A percentile compares a stretch with the other conserved stretches of the same genome.
These are phyloP conservation scores for Erodium moschatum DNA, from an alignment of 441 rosid species.

Conservation along the genomic window DNA sequence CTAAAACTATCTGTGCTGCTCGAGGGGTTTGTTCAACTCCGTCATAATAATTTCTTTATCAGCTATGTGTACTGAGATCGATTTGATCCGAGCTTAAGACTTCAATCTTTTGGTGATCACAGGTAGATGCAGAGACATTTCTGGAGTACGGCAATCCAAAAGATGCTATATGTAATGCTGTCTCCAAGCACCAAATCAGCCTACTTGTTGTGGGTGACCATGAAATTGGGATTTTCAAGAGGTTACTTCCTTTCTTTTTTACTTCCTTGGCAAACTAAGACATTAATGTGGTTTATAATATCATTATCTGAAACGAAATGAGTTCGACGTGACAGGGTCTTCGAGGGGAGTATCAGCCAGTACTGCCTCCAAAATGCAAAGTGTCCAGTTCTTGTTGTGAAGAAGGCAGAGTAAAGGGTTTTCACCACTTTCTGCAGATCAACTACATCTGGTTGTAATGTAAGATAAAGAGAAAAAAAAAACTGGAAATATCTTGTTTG, in stretches of 20 bases:
- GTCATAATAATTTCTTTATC: too few relatives aligned
- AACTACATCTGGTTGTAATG: neutral
- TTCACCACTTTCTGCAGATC: neutral
- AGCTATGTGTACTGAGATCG: neutral
- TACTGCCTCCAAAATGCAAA: conserved; percentile 29
- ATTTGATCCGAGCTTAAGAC: too few relatives aligned
- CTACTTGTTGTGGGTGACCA: conserved; percentile 26
- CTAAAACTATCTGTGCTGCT: conserved; percentile 32
- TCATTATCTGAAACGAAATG: neutral
- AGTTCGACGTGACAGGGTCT: conserved; percentile 18
- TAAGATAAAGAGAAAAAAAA: neutral
- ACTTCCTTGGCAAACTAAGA: too few relatives aligned
- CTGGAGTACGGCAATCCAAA: conserved; percentile 31
- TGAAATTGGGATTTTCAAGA: conserved; percentile 21
- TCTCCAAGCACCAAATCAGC: conserved; percentile 22
- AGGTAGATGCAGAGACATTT: conserved; percentile 30
- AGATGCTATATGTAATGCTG: conserved; percentile 24
- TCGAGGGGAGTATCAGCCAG: conserved; percentile 26
- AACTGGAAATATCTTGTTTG: neutral
- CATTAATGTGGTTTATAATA: too few relatives aligned
- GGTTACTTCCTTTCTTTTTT: too few relatives aligned
- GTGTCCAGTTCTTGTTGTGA: conserved; percentile 39
- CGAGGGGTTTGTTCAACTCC: conserved; percentile 32
- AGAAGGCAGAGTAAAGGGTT: neutral
- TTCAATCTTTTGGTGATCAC: conserved; percentile 5